Evolutionary conservation across 192 early-diverging fungal species (phyloP), one percentile per base, ranked within the genome.

Genomic region (Coemansia sp.): DNA sequence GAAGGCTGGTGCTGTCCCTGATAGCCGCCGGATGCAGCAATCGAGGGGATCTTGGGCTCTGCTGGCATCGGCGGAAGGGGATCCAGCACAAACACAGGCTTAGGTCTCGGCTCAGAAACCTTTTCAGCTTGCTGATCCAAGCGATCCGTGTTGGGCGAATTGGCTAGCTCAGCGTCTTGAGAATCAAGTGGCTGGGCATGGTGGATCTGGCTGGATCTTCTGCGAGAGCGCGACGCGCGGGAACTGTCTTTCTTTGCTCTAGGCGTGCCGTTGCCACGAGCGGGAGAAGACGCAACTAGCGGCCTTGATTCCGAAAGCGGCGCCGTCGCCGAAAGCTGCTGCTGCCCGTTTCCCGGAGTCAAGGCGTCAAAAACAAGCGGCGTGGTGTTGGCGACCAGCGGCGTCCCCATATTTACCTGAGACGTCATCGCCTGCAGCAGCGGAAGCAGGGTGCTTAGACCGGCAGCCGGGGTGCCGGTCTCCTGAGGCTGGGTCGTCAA

Each of bases 21-120:
- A 19, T 19, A 13, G 22, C 20, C 35, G 3, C 28, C 28, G 9
- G 52, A 54, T 16, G 27, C 25, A 24, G 36, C 34, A 11, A 3
- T 42, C n/a, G 55, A 24, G 9, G n/a, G 20, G 6, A 2, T 16
- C 35, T 4, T 20, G 29, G 55, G 30, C 27, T 48, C 25, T 27
- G 53, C 53, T 11, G 68, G 77, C 7, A 67, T 19, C 2, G 32
- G 61, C 5, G 77, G 71, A 34, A 79, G 68, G 6, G 68, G 42
- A 16, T 79, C 71, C 6, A 77, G 55, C 19, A 52, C 30, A 68
- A 71, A 67, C 19, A 27, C 50, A 27, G 60, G 50, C 34, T 62
- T 46, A 8, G 36, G 57, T 16, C 3, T 13, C 0, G 49, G 45
- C 25, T 35, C 53, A 22, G 53, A n/a, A n/a, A n/a, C n/a, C n/a